These are phyloP conservation scores for Simmondsia chinensis DNA, from an alignment of 148 eudicot species.

Conservation along the genomic window DNA sequence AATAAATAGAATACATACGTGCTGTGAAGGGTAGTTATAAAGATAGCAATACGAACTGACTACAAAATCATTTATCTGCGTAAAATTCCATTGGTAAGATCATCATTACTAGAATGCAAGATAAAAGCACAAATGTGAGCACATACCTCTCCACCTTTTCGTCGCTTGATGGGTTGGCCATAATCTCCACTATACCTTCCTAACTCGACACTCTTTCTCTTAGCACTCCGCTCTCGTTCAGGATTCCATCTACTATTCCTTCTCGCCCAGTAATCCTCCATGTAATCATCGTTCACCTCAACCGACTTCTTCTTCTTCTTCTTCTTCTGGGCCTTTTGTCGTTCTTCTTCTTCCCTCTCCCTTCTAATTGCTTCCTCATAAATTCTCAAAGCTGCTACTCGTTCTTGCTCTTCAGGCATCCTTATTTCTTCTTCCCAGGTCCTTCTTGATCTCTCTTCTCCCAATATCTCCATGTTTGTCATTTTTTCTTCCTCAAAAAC, in stretches of 20 bases:
- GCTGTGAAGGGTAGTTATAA: no score
- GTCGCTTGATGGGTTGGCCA: constrained; percentile 61
- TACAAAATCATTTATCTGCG: no score
- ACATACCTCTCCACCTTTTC: constrained; percentile 97
- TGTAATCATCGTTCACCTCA: constrained; percentile 45
- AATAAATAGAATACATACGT: no score
- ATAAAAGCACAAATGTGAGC: not conserved
- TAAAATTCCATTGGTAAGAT: no score
- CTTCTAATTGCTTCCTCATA: constrained; percentile 58
- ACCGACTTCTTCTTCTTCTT: constrained; percentile 52
- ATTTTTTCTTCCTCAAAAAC: constrained; percentile 34
- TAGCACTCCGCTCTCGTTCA: constrained; percentile 47
- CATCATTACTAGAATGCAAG: not conserved
- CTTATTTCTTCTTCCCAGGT: constrained; percentile 36
- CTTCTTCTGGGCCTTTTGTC: constrained; percentile 55
- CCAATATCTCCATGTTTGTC: constrained; percentile 46
- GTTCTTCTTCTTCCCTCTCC: constrained; percentile 86
- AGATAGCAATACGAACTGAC: no score
- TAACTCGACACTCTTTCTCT: constrained; percentile 49
- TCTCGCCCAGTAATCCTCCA: constrained; percentile 41
- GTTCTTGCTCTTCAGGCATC: constrained; percentile 45
- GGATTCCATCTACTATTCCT: constrained; percentile 46
- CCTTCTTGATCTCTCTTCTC: constrained; percentile 49
- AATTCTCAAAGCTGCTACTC: not conserved
- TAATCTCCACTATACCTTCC: constrained; percentile 48